phyloP scores from a whole-genome alignment of 2,329 filamentous ascomycete genomes.

The Claviceps africana region DNA sequence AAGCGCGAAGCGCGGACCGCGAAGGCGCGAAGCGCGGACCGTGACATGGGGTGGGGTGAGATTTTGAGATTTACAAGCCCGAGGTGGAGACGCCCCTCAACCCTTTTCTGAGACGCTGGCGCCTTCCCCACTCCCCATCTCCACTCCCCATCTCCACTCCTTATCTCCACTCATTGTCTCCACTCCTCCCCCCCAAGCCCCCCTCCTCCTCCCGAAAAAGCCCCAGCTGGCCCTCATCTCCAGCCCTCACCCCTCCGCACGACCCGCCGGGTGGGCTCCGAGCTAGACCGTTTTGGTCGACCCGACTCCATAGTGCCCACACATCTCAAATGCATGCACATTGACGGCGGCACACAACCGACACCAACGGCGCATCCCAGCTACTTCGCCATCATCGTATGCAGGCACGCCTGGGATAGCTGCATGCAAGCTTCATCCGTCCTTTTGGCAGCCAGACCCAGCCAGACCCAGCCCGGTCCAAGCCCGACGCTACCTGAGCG shows the following conservation, averaged over 20 bases:
- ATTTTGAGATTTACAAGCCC: background rate
- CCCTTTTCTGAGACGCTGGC: background rate
- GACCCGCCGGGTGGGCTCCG: no score
- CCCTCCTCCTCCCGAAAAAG: background rate
- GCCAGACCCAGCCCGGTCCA: no score
- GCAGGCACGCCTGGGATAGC: constrained; percentile 3
- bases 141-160: no score
- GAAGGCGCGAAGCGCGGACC: background rate
- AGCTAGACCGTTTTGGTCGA: background rate
- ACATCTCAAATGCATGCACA: background rate
- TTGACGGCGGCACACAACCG: background rate
- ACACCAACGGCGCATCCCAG: constrained; percentile 3
- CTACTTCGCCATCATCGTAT: constrained; percentile 1
- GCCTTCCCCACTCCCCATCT: background rate
- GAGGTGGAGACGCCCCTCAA: no score
- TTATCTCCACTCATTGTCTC: no score
- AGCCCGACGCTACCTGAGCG: background rate
- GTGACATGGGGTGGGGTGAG: background rate
- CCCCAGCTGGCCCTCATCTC: no score
- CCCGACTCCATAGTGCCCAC: background rate
- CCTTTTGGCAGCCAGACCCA: background rate
- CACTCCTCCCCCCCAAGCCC: background rate
- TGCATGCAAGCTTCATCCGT: constrained; percentile 1
- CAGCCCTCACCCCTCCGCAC: no score
- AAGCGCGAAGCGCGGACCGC: background rate